These are phyloP conservation scores for Berberis vulgaris DNA, from an alignment of 164 flowering plant genomes.

Conservation along the genomic window DNA sequence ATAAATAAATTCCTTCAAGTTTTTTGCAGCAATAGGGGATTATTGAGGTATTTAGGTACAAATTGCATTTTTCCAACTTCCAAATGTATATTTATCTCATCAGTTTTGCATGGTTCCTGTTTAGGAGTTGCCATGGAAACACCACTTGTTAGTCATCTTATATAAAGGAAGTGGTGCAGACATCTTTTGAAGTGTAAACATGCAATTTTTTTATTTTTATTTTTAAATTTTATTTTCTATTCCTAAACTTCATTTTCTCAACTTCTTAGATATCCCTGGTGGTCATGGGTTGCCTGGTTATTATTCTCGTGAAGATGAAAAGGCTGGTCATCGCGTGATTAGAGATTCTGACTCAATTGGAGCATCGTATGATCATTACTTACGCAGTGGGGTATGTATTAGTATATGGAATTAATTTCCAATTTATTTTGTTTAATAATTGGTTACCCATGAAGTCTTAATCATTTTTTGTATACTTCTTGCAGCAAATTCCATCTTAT, in stretches of 20 bases:
- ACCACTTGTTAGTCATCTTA: too few species aligned
- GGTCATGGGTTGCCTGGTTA: constrained; percentile 45
- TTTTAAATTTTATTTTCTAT: background rate
- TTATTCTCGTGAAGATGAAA: constrained; percentile 51
- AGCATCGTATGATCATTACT: constrained; percentile 78
- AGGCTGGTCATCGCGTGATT: constrained; percentile 28
- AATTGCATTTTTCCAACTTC: too few species aligned
- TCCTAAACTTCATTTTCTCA: constrained; percentile 1
- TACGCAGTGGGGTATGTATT: constrained; percentile 47
- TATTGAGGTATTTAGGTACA: too few species aligned
- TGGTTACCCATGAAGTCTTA: background rate
- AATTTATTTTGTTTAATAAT: background rate
- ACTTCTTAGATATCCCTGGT: constrained; percentile 34
- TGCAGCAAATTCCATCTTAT: constrained; percentile 49
- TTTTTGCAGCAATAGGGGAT: too few species aligned
- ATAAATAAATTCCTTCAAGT: too few species aligned
- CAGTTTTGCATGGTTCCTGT: too few species aligned
- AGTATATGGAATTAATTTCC: too few species aligned
- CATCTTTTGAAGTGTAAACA: too few species aligned
- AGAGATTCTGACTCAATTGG: constrained; percentile 62
- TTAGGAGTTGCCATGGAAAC: too few species aligned
- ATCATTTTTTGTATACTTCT: constrained; percentile 1
- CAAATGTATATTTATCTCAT: too few species aligned
- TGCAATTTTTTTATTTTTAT: too few species aligned
- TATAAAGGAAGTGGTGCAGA: too few species aligned